Conservation (phyloP, 2,329 filamentous ascomycete species). For the Aureobasidium sp. region DNA sequence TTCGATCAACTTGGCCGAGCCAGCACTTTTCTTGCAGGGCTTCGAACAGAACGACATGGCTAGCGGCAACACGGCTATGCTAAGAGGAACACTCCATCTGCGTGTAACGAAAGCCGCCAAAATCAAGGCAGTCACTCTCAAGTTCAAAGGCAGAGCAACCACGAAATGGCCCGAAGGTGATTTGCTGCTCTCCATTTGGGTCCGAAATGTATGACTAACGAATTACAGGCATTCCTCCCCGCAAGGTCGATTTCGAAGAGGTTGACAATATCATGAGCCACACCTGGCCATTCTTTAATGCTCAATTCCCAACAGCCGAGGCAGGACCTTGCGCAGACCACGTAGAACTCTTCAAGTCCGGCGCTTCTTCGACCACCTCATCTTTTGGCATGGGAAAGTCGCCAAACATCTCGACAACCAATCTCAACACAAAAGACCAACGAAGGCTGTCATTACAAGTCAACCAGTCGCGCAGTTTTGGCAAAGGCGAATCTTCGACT, state of each 20-base stretch:
- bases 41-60: constrained; percentile 63
- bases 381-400: constrained; percentile 34
- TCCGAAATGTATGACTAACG: neutral
- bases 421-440: constrained; percentile 41
- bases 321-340: constrained; percentile 55
- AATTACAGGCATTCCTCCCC: constrained; percentile 66
- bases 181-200: neutral
- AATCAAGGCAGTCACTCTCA: constrained; percentile 82
- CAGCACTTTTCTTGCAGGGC: constrained; percentile 70
- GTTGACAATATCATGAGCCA: constrained; percentile 81
- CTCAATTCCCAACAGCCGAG: constrained; percentile 53
- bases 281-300: constrained; percentile 87
- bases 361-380: constrained; percentile 25
- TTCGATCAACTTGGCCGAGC: constrained; percentile 67
- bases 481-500: constrained; percentile 61
- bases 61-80: constrained; percentile 64
- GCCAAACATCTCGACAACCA: constrained; percentile 37
- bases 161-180: constrained; percentile 91
- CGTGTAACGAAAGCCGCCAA: constrained; percentile 84
- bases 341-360: constrained; percentile 47
- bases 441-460: constrained; percentile 70
- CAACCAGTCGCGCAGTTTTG: constrained; percentile 77
- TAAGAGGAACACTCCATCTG: constrained; percentile 75
- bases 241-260: constrained; percentile 75
- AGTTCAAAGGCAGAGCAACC: constrained; percentile 72